Percentiles rank a stretch among this genome's conserved stretches.
phyloP scores from a whole-genome alignment of 805 yeast genomes.

The Candida suzukii region DNA sequence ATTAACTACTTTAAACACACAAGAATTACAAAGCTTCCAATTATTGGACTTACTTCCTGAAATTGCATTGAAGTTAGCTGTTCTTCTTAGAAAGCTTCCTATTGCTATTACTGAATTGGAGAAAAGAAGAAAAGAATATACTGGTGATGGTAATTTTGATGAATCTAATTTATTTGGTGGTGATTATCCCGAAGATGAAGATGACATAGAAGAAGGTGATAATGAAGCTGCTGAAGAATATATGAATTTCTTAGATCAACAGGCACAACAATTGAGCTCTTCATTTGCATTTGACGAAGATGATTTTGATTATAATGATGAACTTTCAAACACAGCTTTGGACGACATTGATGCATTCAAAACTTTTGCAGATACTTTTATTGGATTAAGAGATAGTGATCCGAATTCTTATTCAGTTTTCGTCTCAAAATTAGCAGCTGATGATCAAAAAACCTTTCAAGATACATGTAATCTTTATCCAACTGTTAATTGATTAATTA shows the following conservation, averaged over 20 bases:
- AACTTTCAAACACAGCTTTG: slow-evolving; percentile 68
- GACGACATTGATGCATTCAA: slow-evolving; percentile 70
- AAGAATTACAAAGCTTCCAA: slow-evolving; percentile 12
- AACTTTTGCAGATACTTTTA: slow-evolving; percentile 51
- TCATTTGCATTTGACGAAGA: slow-evolving; percentile 18
- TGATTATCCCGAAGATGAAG: slow-evolving; percentile 18
- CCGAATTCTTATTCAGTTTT: slow-evolving; percentile 16
- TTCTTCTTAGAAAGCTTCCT: slow-evolving; percentile 57
- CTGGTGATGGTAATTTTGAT: slow-evolving; percentile 20
- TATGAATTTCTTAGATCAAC: slow-evolving; percentile 39
- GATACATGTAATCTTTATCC: slow-evolving; percentile 3
- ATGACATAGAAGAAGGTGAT: slow-evolving; percentile 23
- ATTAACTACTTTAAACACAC: slow-evolving; percentile 26
- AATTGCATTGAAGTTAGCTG: slow-evolving; percentile 44
- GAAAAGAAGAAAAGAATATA: slow-evolving; percentile 52
- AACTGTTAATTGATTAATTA: neutral
- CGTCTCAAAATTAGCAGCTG: slow-evolving; percentile 13
- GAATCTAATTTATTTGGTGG: slow-evolving; percentile 15
- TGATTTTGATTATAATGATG: slow-evolving; percentile 46
- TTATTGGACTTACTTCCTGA: slow-evolving; percentile 34
- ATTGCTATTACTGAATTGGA: slow-evolving; percentile 61
- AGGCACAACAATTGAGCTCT: slow-evolving; percentile 28
- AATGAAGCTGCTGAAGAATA: slow-evolving; percentile 37
- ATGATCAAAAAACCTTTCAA: slow-evolving; percentile 17
- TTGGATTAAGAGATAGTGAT: slow-evolving; percentile 41